A percentile compares a stretch with the other conserved stretches of the same genome.
These are phyloP conservation scores for Datura wrightii DNA, from an alignment of 257 asterid species.

Conservation along the genomic window DNA sequence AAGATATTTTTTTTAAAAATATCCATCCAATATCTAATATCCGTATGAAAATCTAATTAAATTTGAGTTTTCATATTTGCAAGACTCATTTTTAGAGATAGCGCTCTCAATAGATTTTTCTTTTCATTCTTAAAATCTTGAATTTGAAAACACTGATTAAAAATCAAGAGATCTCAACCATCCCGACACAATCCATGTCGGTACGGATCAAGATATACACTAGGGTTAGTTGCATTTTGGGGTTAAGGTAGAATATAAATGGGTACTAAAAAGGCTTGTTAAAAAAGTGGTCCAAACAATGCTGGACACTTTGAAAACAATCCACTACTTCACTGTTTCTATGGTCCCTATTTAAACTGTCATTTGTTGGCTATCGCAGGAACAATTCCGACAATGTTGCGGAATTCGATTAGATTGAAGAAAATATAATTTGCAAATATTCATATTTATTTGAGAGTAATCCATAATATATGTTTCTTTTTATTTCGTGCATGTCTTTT, in stretches of 20 bases:
- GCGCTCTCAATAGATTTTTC: rapidly evolving
- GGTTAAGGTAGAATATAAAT: not conserved
- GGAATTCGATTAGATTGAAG: not conserved
- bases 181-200: not conserved
- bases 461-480: not conserved
- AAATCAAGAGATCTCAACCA: rapidly evolving
- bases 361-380: slow-evolving; percentile 15
- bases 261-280: not conserved
- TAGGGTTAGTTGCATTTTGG: slow-evolving; percentile 3
- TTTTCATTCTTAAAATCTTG: rapidly evolving
- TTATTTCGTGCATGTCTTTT: not conserved
- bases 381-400: not conserved
- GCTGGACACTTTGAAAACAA: not conserved
- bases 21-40: rapidly evolving
- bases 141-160: not conserved
- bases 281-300: slow-evolving; percentile 17
- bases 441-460: not conserved
- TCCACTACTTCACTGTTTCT: not conserved
- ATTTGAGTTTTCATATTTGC: rapidly evolving
- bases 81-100: rapidly evolving
- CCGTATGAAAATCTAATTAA: not conserved
- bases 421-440: not conserved
- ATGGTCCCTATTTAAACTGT: not conserved
- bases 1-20: not conserved
- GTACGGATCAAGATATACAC: not conserved